Conservation (phyloP, 2,329 filamentous ascomycete species). For the Alternaria alternata region DNA sequence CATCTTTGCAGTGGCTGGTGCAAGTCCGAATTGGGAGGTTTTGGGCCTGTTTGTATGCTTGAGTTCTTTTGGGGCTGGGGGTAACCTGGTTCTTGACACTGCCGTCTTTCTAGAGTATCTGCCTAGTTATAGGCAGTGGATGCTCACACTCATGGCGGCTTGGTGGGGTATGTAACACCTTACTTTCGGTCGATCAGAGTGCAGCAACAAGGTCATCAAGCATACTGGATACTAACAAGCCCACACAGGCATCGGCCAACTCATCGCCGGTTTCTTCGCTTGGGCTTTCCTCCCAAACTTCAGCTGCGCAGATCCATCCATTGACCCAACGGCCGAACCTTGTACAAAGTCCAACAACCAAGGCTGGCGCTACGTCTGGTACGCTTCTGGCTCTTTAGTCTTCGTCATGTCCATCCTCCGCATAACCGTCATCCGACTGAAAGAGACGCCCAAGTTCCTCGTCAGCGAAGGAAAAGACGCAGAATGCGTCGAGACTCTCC, state of each 20-base stretch:
- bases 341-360: conserved; percentile 63
- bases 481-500: conserved; percentile 59
- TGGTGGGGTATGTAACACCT: conserved; percentile 57
- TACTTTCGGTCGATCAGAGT: neutral
- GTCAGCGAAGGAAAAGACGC: conserved; percentile 62
- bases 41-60: conserved; percentile 71
- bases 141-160: conserved; percentile 68
- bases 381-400: conserved; percentile 62
- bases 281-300: conserved; percentile 63
- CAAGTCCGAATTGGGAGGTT: conserved; percentile 70
- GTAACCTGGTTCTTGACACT: conserved; percentile 70
- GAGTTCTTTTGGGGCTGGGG: conserved; percentile 70
- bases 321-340: conserved; percentile 49
- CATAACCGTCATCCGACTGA: conserved; percentile 62
- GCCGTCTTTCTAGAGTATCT: conserved; percentile 67
- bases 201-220: too few species aligned
- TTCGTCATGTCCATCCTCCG: conserved; percentile 62
- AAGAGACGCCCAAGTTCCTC: conserved; percentile 66
- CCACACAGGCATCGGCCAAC: conserved; percentile 56
- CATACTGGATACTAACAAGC: neutral
- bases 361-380: conserved; percentile 67
- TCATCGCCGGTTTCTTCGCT: conserved; percentile 62
- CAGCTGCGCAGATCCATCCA: conserved; percentile 53
- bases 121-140: conserved; percentile 68
- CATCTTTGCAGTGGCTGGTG: conserved; percentile 65